Base-by-base conservation (phyloP, 306 rosid genomes). In the Potentilla sterilis region DNA sequence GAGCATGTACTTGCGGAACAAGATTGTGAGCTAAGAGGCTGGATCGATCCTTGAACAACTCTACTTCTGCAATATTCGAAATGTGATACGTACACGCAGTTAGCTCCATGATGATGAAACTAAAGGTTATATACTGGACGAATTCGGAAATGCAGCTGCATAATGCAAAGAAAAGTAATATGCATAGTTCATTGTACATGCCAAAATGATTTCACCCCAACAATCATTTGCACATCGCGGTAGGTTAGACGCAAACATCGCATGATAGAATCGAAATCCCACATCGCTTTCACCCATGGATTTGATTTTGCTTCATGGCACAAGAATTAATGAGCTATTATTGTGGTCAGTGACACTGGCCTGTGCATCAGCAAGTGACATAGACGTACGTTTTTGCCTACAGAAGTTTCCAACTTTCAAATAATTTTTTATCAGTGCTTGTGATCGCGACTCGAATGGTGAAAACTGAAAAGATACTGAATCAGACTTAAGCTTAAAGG, bases 201-300 rank as follows among this genome's bases (percentile, higher is more conserved):
- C 24, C 69, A 7, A 37, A 43, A 64, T 52, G 79, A 78, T 77
- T 75, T 69, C 77, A 62, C 41, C 65, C 59, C 47, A 78, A 74
- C 57, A 70, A 43, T 79, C 83, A 83, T 83, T 75, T 81, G 63
- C 72, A 59, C 83, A 84, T 81, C 72, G 63, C 57, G 15, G 51
- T 37, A 61, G 62, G 46, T 59, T 65, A 54, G 70, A 64, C 57
- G 18, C 48, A 73, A 70, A 63, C 72, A 65, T 16, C 9, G 64
- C 46, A 69, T 58, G 83, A 73, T 74, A 44, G 35, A 58, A 85
- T 67, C 64, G 40, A 81, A 80, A 79, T 85, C 84, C 73, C 79
- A 65, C 74, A 77, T 83, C 80, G 49, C 69, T 85, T 85, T 79
- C 73, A 34, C 42, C n/a, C 14, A n/a, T 19, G 48, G 68, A 80